Base-by-base conservation (phyloP, 2,329 filamentous ascomycete species). In the Sodiomyces alkalinus region DNA sequence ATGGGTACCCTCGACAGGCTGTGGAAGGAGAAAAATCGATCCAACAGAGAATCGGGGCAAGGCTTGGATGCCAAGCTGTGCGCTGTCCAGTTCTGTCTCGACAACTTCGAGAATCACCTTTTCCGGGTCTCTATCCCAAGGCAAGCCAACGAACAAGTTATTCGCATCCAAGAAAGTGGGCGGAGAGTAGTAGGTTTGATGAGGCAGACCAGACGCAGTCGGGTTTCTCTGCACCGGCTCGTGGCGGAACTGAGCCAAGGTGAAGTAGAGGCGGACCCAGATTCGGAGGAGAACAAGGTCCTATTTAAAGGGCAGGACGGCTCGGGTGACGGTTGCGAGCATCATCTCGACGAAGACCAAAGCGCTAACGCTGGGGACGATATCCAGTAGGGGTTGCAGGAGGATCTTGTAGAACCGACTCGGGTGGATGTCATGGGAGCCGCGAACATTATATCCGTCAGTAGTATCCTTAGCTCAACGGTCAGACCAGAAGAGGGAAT, bases 1-100 rank as follows among this genome's bases (percentile, higher is more conserved):
- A 27, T 27, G 6, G 28, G 33, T 17, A 27, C 41, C 10, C 39
- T 48, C 11, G 37, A 40, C 22, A 38, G 37, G n/a, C 39, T 48
- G 13, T 49, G 47, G 47, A 33, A 33, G 12, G 35, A 39, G 28
- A 48, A 37, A 29, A 35, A 42, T 8, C 36, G 38, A 17, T 28
- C 34, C 7, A 38, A 38, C 19, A 20, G 22, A 18, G 37, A 36
- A 17, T 28, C 33, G 26, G 39, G 34, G 7, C 32, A 40, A 11
- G 31, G 28, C 5, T 26, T 32, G 14, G 16, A 22, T 6, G 37
- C 29, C 32, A 40, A 23, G 20, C 8, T 25, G 9, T 11, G 13
- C 10, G 12, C 14, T 17, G 23, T 25, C 7, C 14, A 17, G n/a
- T 25, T 17, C 15, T 25, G 23, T 10, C 23, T 25, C 7, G 7